These are phyloP conservation scores for Pseudogymnoascus sp. DNA, from an alignment of 2,329 filamentous ascomycete species.

Conservation along the genomic window DNA sequence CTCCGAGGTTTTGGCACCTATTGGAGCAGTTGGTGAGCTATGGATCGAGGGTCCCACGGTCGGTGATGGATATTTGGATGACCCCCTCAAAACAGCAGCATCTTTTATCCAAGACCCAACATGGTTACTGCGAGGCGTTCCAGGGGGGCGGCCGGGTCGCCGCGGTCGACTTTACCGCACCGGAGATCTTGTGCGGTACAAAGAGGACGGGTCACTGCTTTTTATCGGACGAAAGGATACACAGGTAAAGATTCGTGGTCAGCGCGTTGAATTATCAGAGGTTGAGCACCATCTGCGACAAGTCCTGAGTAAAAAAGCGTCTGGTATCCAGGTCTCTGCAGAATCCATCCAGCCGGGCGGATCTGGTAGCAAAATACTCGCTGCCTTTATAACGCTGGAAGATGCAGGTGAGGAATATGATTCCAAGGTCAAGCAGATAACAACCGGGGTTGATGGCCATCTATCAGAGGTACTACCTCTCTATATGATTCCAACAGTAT, in stretches of 20 bases:
- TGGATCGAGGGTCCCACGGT: slow-evolving; percentile 33
- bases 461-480: neutral
- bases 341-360: slow-evolving; percentile 3
- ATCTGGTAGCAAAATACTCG: neutral
- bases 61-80: slow-evolving; percentile 34
- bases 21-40: slow-evolving; percentile 33
- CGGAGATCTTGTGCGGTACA: slow-evolving; percentile 35
- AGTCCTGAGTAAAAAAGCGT: neutral
- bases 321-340: neutral
- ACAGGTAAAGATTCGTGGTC: slow-evolving; percentile 58
- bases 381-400: neutral
- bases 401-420: neutral
- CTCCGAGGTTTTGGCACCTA: slow-evolving; percentile 28
- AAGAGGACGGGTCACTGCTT: slow-evolving; percentile 50
- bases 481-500: slow-evolving; percentile 33
- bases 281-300: slow-evolving; percentile 31
- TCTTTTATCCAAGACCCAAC: slow-evolving; percentile 30
- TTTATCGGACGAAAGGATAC: slow-evolving; percentile 57
- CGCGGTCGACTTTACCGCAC: slow-evolving; percentile 24
- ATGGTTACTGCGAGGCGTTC: slow-evolving; percentile 19
- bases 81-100: slow-evolving; percentile 29
- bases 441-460: neutral
- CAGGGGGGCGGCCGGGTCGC: neutral
- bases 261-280: slow-evolving; percentile 56
- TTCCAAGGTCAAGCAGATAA: slow-evolving; percentile 1